Evolutionary conservation across 2,329 filamentous ascomycete species (phyloP), one percentile per base, ranked within the genome.

Genomic region (Simplicillium sp.): DNA sequence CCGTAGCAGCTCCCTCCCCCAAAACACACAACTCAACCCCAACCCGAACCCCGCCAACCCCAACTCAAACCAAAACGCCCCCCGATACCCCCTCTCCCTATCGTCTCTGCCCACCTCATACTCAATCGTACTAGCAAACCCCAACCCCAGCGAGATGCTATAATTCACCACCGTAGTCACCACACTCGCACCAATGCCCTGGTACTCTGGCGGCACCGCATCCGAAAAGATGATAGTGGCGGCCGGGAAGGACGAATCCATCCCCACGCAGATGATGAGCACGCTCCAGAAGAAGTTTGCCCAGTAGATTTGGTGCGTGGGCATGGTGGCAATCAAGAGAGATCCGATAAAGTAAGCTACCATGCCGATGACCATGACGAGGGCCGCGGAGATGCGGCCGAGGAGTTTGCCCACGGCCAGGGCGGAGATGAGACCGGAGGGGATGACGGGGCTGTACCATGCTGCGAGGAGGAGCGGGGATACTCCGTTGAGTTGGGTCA

Each of bases 111-210:
- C 49, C 0, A 65, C 53, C 6, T 64, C 58, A 0, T 60, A 57
- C 50, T 84, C 77, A 3, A 83, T 70, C 0, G 77, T 83, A 0
- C 78, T 80, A 0, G 80, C 80, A 36, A 86, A 70, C 0, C 80
- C 82, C 0, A 86, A 64, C 0, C 76, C 78, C 3, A 84, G 56
- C 1, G 75, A 77, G 29, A 85, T 83, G 43, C 71, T 73, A 52
- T 84, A 86, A 55, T 86, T 84, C 45, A 84, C 73, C 11, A 81
- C 65, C 0, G 79, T 83, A 43, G 71, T 77, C 28, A 83, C 74
- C 6, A 84, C 54, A 14, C 68, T 75, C 9, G 64, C 66, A 1
- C 59, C 68, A 11, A 70, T 62, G 4, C 68, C 67, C 49, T 71
- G 66, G 41, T 73, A 61, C 34, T 65, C 57, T 41, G 59, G 62